Evolutionary conservation across 2,329 filamentous ascomycete genomes (phyloP), one percentile per base, ranked within the genome.

Genomic region (Juglanconis oblonga): DNA sequence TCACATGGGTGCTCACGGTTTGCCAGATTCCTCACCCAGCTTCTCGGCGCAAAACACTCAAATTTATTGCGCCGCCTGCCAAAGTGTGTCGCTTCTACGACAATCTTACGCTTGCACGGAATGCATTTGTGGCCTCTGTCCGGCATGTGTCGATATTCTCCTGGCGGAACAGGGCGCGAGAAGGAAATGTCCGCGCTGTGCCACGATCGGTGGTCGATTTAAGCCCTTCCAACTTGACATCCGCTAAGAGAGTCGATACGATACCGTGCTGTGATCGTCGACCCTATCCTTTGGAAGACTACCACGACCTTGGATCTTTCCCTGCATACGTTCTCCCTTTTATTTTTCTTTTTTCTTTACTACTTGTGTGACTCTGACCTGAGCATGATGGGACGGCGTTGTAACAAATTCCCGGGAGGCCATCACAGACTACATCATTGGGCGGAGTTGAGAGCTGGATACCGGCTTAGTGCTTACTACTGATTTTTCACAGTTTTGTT

Each of bases 101-200:
- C 90, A 94, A 68, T 95, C 91, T 38, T 97, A 92, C 70, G 94
- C 94, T 29, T 98, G 94, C 73, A 97, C 93, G 1, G 93, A 97
- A 74, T 98, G 95, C 73, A 96, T 98, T 64, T 96, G 92, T 72
- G 94, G 93, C 14, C 83, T 98, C 53, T 98, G 95, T 74, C 86
- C 88, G 64, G 87, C 92, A 61, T 98, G 94, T 69, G 92, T 97
- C 60, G 89, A 92, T 68, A 86, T 91, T 38, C 79, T 94, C 58
- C 87, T 91, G 75, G 85, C 84, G 67, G 89, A 92, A 71, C 88
- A 92, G 71, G 87, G 89, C 54, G 89, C 89, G 11, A 78, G 89
- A 63, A 84, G 88, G 68, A 90, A 90, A 71, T 95, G 91, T 76
- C 90, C 91, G 60, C 83, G 87, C 65, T 95, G 91, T 71, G 88